Conservation (phyloP, 2,329 filamentous ascomycete species). For the Aspergillus candidus region DNA sequence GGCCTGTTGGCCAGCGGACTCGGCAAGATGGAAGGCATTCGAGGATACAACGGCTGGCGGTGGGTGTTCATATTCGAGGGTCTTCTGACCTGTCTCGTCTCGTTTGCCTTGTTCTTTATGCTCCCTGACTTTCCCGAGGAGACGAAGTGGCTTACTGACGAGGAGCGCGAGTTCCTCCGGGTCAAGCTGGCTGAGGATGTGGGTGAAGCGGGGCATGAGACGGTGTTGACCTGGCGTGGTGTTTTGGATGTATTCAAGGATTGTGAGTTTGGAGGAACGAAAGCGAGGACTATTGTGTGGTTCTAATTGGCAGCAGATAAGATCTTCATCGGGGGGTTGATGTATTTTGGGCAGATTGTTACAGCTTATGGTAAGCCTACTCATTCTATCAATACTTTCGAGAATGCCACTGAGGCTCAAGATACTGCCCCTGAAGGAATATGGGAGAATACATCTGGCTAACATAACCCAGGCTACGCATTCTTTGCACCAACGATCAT, state of each 20-base stretch:
- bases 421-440: not conserved
- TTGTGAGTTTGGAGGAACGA: conserved; percentile 31
- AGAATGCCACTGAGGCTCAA: too few relatives aligned
- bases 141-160: conserved; percentile 63
- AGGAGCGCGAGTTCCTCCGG: conserved; percentile 62
- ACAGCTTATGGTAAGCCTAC: conserved; percentile 56
- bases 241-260: conserved; percentile 63
- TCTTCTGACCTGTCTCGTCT: conserved; percentile 55
- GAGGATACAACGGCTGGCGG: conserved; percentile 53
- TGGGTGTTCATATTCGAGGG: conserved; percentile 59
- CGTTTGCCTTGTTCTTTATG: conserved; percentile 56
- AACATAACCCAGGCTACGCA: conserved; percentile 51
- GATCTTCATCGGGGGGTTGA: conserved; percentile 66
- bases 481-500: conserved; percentile 73
- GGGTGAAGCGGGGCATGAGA: conserved; percentile 59
- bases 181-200: conserved; percentile 63
- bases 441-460: conserved; percentile 6
- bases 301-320: conserved; percentile 41
- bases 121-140: conserved; percentile 72
- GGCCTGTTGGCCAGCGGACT: conserved; percentile 56
- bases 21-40: conserved; percentile 50
- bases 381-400: not conserved
- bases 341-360: conserved; percentile 76
- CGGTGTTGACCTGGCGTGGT: conserved; percentile 54
- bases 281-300: not conserved